These are phyloP conservation scores for Neospora caninum DNA, from an alignment of 169 alveolate genomes.

Conservation along the genomic window DNA sequence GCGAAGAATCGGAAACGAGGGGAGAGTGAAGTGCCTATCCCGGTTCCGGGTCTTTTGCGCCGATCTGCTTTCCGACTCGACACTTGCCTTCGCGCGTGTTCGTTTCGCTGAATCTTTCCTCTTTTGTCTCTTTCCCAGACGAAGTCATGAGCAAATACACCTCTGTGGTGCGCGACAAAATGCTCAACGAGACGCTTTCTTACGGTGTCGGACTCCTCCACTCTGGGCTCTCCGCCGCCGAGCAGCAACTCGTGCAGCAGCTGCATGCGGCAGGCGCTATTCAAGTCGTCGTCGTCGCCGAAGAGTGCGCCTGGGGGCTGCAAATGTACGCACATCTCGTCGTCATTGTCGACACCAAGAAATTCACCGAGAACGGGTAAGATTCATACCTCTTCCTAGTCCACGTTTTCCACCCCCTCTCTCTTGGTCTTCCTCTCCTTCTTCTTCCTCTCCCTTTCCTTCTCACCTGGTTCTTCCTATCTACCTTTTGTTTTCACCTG, in stretches of 20 bases:
- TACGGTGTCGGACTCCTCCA: conserved; percentile 89
- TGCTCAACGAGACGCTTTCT: conserved; percentile 74
- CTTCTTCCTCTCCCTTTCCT: too few relatives aligned
- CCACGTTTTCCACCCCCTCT: neutral
- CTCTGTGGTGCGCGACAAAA: conserved; percentile 75
- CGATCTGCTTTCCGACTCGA: too few relatives aligned
- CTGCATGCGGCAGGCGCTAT: conserved; percentile 84
- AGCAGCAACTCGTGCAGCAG: conserved; percentile 81
- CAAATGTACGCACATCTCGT: conserved; percentile 83
- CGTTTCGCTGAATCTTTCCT: neutral
- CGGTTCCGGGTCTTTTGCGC: too few relatives aligned
- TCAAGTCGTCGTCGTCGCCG: conserved; percentile 89
- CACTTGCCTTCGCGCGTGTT: too few relatives aligned
- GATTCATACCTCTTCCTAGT: neutral
- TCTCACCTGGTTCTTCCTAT: too few relatives aligned
- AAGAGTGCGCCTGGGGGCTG: conserved; percentile 92
- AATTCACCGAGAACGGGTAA: conserved; percentile 74
- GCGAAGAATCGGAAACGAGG: too few relatives aligned
- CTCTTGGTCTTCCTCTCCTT: too few relatives aligned
- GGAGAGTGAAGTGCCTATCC: too few relatives aligned
- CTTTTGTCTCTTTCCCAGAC: conserved; percentile 37
- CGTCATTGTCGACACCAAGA: conserved; percentile 83
- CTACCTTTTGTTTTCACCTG: too few relatives aligned
- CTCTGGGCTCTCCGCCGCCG: conserved; percentile 87
- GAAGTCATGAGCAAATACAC: conserved; percentile 68